phyloP scores from a whole-genome alignment of 305 asterid species.

The Fraxinus sp. region DNA sequence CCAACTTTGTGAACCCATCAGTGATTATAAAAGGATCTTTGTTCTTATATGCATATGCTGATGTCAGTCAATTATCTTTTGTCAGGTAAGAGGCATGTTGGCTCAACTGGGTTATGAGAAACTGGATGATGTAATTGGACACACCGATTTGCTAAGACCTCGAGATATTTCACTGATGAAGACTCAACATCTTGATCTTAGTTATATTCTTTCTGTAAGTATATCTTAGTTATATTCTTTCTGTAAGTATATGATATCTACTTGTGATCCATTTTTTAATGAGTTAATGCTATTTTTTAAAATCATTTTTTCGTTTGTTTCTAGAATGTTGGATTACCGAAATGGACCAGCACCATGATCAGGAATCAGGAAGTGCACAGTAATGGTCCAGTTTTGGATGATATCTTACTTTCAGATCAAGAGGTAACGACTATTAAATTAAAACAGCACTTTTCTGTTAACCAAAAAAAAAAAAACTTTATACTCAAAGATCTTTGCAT shows the following conservation, averaged over 20 bases:
- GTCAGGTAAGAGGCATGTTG: slow-evolving; percentile 82
- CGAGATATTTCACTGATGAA: slow-evolving; percentile 88
- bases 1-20: neutral
- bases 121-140: slow-evolving; percentile 90
- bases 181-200: slow-evolving; percentile 93
- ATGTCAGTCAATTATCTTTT: slow-evolving; percentile 29
- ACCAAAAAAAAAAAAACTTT: neutral
- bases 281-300: slow-evolving; percentile 13
- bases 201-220: slow-evolving; percentile 54
- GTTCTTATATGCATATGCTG: slow-evolving; percentile 9
- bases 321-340: slow-evolving; percentile 80
- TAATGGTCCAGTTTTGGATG: slow-evolving; percentile 95
- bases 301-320: slow-evolving; percentile 20
- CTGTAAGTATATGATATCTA: slow-evolving; percentile 38
- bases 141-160: slow-evolving; percentile 68
- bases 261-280: slow-evolving; percentile 3
- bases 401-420: slow-evolving; percentile 67
- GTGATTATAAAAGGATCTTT: neutral
- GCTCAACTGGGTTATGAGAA: slow-evolving; percentile 94
- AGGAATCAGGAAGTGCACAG: slow-evolving; percentile 90
- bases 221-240: slow-evolving; percentile 57
- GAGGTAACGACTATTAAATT: slow-evolving; percentile 49
- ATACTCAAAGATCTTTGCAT: neutral
- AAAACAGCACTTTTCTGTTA: neutral
- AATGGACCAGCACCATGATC: slow-evolving; percentile 83